Evolutionary conservation across 2,329 filamentous ascomycete species (phyloP).

Genomic region (Ophiostoma perfectum): DNA sequence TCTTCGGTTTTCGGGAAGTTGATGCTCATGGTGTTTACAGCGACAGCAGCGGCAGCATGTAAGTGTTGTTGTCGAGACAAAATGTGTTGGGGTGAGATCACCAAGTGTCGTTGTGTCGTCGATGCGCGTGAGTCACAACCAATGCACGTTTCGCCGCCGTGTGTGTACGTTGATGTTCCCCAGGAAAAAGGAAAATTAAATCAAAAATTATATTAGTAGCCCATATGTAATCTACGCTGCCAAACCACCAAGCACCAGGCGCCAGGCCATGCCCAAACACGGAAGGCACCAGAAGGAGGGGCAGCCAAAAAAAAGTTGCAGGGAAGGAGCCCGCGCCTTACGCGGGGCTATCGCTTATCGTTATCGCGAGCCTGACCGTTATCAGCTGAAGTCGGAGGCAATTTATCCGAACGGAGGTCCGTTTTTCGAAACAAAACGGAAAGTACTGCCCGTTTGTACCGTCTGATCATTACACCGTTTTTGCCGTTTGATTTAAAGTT

Average conservation of each 20-base stretch:
- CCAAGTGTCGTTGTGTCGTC: conserved; percentile 8
- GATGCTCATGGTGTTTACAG: conserved; percentile 58
- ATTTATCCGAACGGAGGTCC: neutral
- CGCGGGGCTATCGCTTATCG: conserved; percentile 6
- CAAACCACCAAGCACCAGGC: neutral
- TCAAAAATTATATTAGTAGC: neutral
- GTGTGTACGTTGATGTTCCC: neutral
- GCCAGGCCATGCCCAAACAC: neutral
- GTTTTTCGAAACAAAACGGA: neutral
- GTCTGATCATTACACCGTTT: neutral
- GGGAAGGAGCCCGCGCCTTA: neutral
- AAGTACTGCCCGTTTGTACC: neutral
- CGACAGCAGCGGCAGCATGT: conserved; percentile 11
- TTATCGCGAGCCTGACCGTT: conserved; percentile 8
- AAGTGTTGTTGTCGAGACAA: neutral
- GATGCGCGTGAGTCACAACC: conserved; percentile 19
- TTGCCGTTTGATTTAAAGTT: neutral
- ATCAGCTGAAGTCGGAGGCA: neutral
- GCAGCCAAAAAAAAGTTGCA: conserved; percentile 17
- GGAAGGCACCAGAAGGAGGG: conserved; percentile 17
- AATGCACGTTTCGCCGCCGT: conserved; percentile 15
- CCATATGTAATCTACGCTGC: neutral
- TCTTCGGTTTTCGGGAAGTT: conserved; percentile 92
- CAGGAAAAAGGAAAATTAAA: conserved; percentile 13
- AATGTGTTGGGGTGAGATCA: neutral